Evolutionary conservation across 2,329 filamentous ascomycete genomes (phyloP).

Genomic region (Pseudonectria foliicola): DNA sequence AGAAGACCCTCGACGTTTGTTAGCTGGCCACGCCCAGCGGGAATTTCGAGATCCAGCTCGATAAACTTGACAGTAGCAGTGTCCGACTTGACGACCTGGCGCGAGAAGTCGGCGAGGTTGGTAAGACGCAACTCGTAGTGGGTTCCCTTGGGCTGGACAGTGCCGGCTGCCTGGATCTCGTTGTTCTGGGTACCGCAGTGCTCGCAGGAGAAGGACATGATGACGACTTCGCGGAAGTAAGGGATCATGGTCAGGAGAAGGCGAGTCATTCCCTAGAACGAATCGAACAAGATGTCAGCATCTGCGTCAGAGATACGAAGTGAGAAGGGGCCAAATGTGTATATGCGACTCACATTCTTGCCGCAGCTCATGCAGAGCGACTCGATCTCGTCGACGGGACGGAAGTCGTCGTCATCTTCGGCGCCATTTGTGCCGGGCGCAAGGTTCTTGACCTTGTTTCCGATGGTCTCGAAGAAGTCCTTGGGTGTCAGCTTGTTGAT

Average conservation of each 20-base stretch:
- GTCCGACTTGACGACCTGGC: constrained; percentile 90
- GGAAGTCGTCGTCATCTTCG: constrained; percentile 39
- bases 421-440: constrained; percentile 31
- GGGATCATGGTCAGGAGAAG: constrained; percentile 88
- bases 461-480: constrained; percentile 57
- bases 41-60: constrained; percentile 89
- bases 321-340: background rate
- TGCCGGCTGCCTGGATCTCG: constrained; percentile 85
- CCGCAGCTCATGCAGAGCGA: constrained; percentile 83
- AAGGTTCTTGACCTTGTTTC: constrained; percentile 51
- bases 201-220: constrained; percentile 93
- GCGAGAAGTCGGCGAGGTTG: constrained; percentile 63
- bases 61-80: constrained; percentile 79
- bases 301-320: background rate
- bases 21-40: constrained; percentile 81
- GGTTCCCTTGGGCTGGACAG: constrained; percentile 82
- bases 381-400: constrained; percentile 61
- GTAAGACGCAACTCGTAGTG: constrained; percentile 80
- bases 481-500: constrained; percentile 33
- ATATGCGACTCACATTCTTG: constrained; percentile 53
- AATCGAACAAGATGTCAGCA: constrained; percentile 10
- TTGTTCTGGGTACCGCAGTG: constrained; percentile 87
- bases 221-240: constrained; percentile 93
- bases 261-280: constrained; percentile 65
- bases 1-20: constrained; percentile 91